Percentiles rank a stretch among this genome's conserved stretches.
Conservation (phyloP, 441 rosid genomes). For the Sinapis alba region DNA sequence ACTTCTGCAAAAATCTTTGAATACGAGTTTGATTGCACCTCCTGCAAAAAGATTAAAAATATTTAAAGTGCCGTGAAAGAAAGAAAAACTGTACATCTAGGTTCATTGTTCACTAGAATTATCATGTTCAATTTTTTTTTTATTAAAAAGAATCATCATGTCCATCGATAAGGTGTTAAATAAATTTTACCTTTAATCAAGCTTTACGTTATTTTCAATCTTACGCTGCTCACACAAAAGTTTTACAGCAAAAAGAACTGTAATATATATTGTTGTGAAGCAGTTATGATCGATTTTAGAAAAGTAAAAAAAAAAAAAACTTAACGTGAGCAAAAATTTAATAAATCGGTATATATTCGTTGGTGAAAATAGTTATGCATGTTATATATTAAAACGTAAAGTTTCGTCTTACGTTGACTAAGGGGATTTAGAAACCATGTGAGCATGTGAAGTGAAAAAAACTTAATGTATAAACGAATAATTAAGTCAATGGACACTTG, state of each 20-base stretch:
- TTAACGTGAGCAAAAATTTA: not conserved
- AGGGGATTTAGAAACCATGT: not conserved
- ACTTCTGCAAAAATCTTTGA: not conserved
- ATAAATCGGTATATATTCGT: not conserved
- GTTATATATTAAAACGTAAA: not conserved
- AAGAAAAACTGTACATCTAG: not conserved
- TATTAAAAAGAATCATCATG: too few relatives aligned
- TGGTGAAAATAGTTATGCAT: not conserved
- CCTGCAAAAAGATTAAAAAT: not conserved
- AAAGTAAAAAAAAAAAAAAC: not conserved
- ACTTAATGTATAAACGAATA: not conserved
- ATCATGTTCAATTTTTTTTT: not conserved
- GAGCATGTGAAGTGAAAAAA: not conserved
- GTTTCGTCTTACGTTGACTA: not conserved
- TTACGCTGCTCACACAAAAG: not conserved
- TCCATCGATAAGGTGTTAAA: not conserved
- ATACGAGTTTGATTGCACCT: slow-evolving; percentile 3
- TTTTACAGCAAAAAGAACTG: not conserved
- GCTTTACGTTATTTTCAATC: not conserved
- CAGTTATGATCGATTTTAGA: not conserved
- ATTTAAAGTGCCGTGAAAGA: not conserved
- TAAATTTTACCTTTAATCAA: not conserved
- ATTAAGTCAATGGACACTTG: not conserved
- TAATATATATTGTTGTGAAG: not conserved
- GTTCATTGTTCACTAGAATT: not conserved